Evolutionary conservation across 2,329 filamentous ascomycete genomes (phyloP), one percentile per base, ranked within the genome.

Genomic region (Penicillium decumbens): DNA sequence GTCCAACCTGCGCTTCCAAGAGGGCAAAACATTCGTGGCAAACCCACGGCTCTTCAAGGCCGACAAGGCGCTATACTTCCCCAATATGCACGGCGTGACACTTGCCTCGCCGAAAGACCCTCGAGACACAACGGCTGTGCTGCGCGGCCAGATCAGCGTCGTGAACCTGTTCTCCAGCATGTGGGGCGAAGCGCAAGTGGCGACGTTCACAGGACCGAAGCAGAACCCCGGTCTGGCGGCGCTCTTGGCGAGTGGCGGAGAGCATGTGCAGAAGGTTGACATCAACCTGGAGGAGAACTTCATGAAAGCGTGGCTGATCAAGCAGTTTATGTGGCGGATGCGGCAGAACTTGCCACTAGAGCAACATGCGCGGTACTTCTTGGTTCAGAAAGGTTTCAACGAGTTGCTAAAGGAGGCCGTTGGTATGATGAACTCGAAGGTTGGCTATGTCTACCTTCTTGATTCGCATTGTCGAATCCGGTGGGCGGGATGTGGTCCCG

Each of bases 361-460:
- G 52, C 76, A 81, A 47, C 80, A 82, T 69, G 71, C 68, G 20
- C 73, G 73, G 49, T 84, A 83, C 59, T 85, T 85, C 61, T 68
- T 84, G 47, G 75, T 85, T 15, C 72, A 76, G 51, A 79, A 75
- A 52, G 81, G 81, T 2, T 71, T 85, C 20, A 75, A 71, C 12
- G 78, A 82, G 42, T 67, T 74, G 15, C 72, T 84, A 35, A 76
- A 79, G 56, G 80, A 83, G 62, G 75, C 78, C 4, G 78, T 85
- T 61, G 82, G 81, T 4, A 69, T 95, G 66, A 74, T 95, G 65
- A 98, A 98, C 72, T 84, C 83, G 58, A 95, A 91, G 71, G 92
- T 96, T 29, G 92, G 91, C 32, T 97, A 96, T 72, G 86, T 91
- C 4, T 98, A 95, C 71, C 77, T 98, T 41, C 77, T 98, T 50